Base-by-base conservation (phyloP, 2,329 filamentous ascomycete species). In the Blastomyces gilchristii region DNA sequence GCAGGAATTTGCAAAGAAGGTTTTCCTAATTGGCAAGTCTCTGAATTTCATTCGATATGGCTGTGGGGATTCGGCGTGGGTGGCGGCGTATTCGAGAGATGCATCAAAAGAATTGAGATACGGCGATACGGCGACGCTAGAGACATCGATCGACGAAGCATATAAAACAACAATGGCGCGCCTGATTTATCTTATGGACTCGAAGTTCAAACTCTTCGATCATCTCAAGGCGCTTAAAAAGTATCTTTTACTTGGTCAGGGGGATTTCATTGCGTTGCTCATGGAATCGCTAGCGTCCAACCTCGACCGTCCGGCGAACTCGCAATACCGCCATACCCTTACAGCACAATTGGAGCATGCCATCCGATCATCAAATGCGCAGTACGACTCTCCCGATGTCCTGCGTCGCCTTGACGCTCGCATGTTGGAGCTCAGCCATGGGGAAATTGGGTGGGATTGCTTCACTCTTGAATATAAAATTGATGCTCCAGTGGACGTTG, bases 401-500 rank as follows among this genome's bases (percentile, higher is more conserved):
- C 84, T 99, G 37, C 86, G 91, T 5, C 86, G 94, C 12, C 83
- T 99, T 3, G 94, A 99, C 75, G 93, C 94, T n/a, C 89, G 95
- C 65, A 97, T 99, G 93, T 83, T 99, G 50, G 93, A 97, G 77
- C 83, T 97, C 6, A 95, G 89, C 9, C 92, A 97, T 70, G 94
- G 94, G 60, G 94, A 99, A 70, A 97, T 97, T 61, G 94, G 94
- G 59, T 99, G 94, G 94, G 94, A 99, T 72, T 96, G 95, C 72
- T 99, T 99, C 77, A 99, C 94, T 0, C 85, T 99, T 9, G 95
- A 99, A 74, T 99, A 99, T 78, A 97, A 97, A 74, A 94, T 99
- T 68, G 92, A 96, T 73, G 89, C 93, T 1, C 94, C 94, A 0
- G 90, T 97, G 31, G 94, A 99, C 73, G 94, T 99, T 37, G 92